Conservation (phyloP, 2,329 filamentous ascomycete genomes). For the Lojkania enalia region DNA sequence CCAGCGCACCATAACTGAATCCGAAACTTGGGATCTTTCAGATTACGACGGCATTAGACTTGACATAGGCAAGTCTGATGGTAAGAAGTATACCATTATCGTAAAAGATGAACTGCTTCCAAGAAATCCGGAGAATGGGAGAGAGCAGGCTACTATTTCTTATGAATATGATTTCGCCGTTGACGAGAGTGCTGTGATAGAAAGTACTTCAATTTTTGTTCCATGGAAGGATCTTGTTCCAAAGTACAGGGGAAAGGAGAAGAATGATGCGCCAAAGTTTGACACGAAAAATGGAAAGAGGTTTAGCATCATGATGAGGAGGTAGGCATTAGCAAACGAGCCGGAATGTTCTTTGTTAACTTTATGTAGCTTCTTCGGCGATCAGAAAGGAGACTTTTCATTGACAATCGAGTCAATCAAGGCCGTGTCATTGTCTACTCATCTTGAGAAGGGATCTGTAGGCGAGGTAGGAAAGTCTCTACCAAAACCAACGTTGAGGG, state of each 20-base stretch:
- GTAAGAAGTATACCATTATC: slow-evolving; percentile 72
- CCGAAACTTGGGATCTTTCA: slow-evolving; percentile 65
- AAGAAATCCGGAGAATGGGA: slow-evolving; percentile 60
- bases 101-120: slow-evolving; percentile 71
- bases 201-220: slow-evolving; percentile 54
- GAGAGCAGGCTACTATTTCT: slow-evolving; percentile 71
- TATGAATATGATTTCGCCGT: slow-evolving; percentile 72
- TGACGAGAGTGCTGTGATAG: slow-evolving; percentile 12
- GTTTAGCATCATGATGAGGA: slow-evolving; percentile 79
- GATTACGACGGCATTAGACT: slow-evolving; percentile 64
- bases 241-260: slow-evolving; percentile 72
- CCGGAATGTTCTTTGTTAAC: slow-evolving; percentile 14
- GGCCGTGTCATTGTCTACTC: slow-evolving; percentile 41
- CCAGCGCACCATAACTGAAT: slow-evolving; percentile 66
- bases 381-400: slow-evolving; percentile 70
- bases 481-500: no score
- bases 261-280: slow-evolving; percentile 62
- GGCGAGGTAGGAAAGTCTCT: no score
- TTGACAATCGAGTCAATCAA: slow-evolving; percentile 60
- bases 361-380: slow-evolving; percentile 68
- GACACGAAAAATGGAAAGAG: slow-evolving; percentile 64
- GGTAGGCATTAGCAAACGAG: slow-evolving; percentile 54
- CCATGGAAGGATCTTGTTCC: slow-evolving; percentile 68
- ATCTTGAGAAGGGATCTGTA: slow-evolving; percentile 30
- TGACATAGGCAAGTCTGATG: slow-evolving; percentile 57